Percentiles rank a stretch among this genome's conserved stretches.
Conservation (phyloP, 495 filamentous ascomycete genomes). For the Hypomontagnella submonticulosa region DNA sequence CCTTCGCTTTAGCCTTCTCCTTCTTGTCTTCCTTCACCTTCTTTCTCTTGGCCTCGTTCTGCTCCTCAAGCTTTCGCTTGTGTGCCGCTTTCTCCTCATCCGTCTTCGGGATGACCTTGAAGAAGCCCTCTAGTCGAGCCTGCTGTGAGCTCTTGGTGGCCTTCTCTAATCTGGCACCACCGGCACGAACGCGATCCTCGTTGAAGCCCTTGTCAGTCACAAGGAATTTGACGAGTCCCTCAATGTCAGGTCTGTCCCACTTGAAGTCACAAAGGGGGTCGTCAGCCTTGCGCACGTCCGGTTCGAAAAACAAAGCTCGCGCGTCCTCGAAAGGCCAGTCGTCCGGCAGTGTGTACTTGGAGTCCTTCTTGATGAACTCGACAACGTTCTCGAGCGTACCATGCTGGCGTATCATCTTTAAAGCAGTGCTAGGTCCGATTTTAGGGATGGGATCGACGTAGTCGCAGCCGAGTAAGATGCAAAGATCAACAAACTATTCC, state of each 20-base stretch:
- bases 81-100: constrained; percentile 81
- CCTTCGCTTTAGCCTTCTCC: constrained; percentile 89
- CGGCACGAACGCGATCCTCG: constrained; percentile 88
- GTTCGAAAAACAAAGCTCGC: constrained; percentile 87
- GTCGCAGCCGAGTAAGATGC: constrained; percentile 97
- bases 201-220: constrained; percentile 96
- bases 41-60: constrained; percentile 89
- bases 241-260: constrained; percentile 92
- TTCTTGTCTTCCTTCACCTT: constrained; percentile 92
- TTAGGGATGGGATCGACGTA: constrained; percentile 97
- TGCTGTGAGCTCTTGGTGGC: constrained; percentile 90
- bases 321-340: constrained; percentile 96
- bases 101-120: constrained; percentile 91
- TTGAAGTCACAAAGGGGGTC: constrained; percentile 94
- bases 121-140: constrained; percentile 94
- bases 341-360: constrained; percentile 83
- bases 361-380: constrained; percentile 76
- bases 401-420: constrained; percentile 92
- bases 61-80: constrained; percentile 94
- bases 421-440: constrained; percentile 87
- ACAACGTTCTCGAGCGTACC: constrained; percentile 87
- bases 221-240: constrained; percentile 87
- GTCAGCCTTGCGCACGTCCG: constrained; percentile 87
- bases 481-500: constrained; percentile 90
- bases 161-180: constrained; percentile 80